Evolutionary conservation across 1,284 basidiomycete genomes (phyloP).

Genomic region (Fomitopsis pinicola): DNA sequence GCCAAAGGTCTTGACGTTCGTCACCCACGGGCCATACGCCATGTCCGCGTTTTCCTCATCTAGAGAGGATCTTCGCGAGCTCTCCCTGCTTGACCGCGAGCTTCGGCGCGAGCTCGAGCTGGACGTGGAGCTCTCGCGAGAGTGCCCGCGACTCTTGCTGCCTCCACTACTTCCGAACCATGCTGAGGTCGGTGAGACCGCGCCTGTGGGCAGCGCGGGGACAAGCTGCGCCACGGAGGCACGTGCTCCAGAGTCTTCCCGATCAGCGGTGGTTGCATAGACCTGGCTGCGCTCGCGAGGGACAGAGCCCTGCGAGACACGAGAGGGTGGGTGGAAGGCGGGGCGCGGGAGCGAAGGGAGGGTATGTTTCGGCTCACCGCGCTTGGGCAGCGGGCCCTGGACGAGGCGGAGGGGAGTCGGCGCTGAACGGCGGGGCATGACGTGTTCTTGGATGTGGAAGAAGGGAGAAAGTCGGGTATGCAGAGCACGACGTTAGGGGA

Average conservation of each 20-base stretch:
- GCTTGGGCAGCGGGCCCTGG: slow-evolving; percentile 25
- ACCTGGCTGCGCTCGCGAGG: slow-evolving; percentile 17
- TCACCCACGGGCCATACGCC: slow-evolving; percentile 26
- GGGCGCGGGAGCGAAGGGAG: slow-evolving; percentile 29
- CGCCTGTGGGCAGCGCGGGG: slow-evolving; percentile 14
- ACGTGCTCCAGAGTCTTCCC: slow-evolving; percentile 3
- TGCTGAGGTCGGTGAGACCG: slow-evolving; percentile 4
- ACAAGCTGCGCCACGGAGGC: slow-evolving; percentile 2
- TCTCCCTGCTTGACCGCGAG: slow-evolving; percentile 5
- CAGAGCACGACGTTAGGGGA: slow-evolving; percentile 4
- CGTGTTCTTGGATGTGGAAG: background rate
- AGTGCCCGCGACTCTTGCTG: slow-evolving; percentile 12
- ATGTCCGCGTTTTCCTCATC: background rate
- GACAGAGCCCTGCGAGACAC: slow-evolving; percentile 12
- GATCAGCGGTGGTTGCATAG: background rate
- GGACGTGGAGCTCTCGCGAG: slow-evolving; percentile 20
- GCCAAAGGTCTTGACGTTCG: slow-evolving; percentile 22
- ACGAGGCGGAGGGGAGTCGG: slow-evolving; percentile 28
- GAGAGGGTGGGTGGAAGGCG: slow-evolving; percentile 21
- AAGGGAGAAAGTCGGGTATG: slow-evolving; percentile 16
- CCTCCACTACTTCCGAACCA: slow-evolving; percentile 5
- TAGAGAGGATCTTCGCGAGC: slow-evolving; percentile 5
- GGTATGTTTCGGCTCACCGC: slow-evolving; percentile 26
- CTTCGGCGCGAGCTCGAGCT: slow-evolving; percentile 11
- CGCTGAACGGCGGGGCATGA: slow-evolving; percentile 9